Evolutionary conservation across 495 filamentous ascomycete genomes (phyloP), one percentile per base, ranked within the genome.

Genomic region (Elasticomyces elasticus): DNA sequence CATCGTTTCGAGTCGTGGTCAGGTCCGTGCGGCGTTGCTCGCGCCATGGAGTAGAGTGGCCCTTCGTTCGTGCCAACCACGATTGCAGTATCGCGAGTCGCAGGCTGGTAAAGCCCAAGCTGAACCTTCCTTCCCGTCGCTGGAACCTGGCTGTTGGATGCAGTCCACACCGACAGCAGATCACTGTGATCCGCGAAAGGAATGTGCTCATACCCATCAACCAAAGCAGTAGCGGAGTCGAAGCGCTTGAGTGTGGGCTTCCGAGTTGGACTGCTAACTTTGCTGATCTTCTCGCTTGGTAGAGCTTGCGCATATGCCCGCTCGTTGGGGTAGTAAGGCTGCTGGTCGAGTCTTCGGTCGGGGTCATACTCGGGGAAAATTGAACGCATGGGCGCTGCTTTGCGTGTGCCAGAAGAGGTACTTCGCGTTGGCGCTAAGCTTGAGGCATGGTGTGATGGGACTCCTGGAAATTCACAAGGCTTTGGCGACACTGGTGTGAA

Each of bases 311-410:
- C 27, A 4, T 43, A 38, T 27, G 54, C 15, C 10, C 26, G 37
- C 2, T 19, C 22, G 5, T 23, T 51, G 2, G 54, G 54, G 40
- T 53, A 61, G 42, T 61, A 61, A 22, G 42, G 1, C 28, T 61
- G 58, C 30, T 53, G 23, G n/a, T 50, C 40, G 4, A 57, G 31
- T n/a, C 54, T 42, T 27, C 43, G 52, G 12, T 15, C 28, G 2
- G 48, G 49, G 41, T 61, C 54, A 27, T 57, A 61, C 27, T 54
- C 47, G 19, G 58, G 58, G 30, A 61, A 61, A 6, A 61, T 61
- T 5, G 58, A 61, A 25, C 26, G 23, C 28, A 51, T 51, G 6
- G 53, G 15, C 9, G 54, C 17, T 5, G 37, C 19, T 26, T 33
- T 26, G 37, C 22, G 27, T 17, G 28, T 60, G 7, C 20, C 40